These are phyloP conservation scores for Tuber aestivum DNA, from an alignment of 495 filamentous ascomycete species.

Conservation along the genomic window DNA sequence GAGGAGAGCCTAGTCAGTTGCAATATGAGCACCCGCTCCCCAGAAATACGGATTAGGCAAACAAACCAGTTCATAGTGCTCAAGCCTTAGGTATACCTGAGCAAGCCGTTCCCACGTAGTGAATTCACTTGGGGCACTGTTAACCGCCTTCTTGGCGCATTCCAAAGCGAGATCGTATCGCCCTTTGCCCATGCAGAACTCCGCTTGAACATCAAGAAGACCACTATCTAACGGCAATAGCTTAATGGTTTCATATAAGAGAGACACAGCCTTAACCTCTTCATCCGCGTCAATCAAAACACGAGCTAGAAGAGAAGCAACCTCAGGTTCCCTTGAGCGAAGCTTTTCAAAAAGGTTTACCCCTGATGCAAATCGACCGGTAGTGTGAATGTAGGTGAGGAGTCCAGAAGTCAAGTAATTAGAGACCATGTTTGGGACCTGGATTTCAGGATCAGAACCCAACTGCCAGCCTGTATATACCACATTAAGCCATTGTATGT, in stretches of 20 bases:
- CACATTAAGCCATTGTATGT: slow-evolving; percentile 16
- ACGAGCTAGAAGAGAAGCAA: slow-evolving; percentile 83
- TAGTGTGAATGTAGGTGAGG: slow-evolving; percentile 93
- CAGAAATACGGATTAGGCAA: not conserved
- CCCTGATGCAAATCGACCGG: slow-evolving; percentile 87
- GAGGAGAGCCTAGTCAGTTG: slow-evolving; percentile 59
- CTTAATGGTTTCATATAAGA: slow-evolving; percentile 80
- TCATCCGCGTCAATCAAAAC: slow-evolving; percentile 91
- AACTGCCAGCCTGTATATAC: slow-evolving; percentile 70
- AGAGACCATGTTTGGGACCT: slow-evolving; percentile 94
- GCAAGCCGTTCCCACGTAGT: slow-evolving; percentile 92
- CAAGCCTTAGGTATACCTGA: slow-evolving; percentile 83
- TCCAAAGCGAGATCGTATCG: slow-evolving; percentile 78
- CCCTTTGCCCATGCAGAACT: slow-evolving; percentile 86
- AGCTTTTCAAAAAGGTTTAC: slow-evolving; percentile 98
- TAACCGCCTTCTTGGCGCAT: slow-evolving; percentile 87
- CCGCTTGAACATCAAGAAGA: slow-evolving; percentile 84
- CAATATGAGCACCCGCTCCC: not conserved
- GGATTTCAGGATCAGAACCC: slow-evolving; percentile 92
- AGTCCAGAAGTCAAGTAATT: slow-evolving; percentile 97
- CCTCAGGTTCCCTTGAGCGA: slow-evolving; percentile 80
- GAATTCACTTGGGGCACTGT: slow-evolving; percentile 92
- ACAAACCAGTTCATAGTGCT: slow-evolving; percentile 74
- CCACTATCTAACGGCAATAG: slow-evolving; percentile 94
- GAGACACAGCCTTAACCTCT: slow-evolving; percentile 84